Conservation (phyloP, 495 filamentous ascomycete species). For the Penicillium canariense region DNA sequence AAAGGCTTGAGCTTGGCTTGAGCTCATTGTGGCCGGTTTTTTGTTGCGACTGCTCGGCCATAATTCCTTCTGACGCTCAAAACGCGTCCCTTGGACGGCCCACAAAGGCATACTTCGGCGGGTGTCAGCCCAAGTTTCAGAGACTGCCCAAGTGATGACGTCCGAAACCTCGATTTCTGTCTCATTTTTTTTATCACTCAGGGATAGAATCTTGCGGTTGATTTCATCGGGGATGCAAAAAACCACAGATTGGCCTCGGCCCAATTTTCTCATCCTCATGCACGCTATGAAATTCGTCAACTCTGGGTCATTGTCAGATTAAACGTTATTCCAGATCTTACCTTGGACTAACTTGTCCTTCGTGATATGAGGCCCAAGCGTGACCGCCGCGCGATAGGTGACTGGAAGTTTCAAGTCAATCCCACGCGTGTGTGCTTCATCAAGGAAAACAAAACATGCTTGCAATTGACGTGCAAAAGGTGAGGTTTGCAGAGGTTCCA, state of each 20-base stretch:
- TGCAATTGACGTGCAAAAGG: slow-evolving; percentile 59
- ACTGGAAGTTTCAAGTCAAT: slow-evolving; percentile 67
- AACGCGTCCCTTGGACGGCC: slow-evolving; percentile 57
- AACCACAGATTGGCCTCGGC: slow-evolving; percentile 58
- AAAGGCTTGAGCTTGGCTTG: slow-evolving; percentile 39
- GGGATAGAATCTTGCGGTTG: slow-evolving; percentile 39
- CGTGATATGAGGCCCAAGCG: slow-evolving; percentile 62
- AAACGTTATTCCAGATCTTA: too few species aligned
- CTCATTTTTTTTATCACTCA: slow-evolving; percentile 11
- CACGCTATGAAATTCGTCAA: slow-evolving; percentile 54
- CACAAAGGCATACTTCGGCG: slow-evolving; percentile 51
- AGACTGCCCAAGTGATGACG: slow-evolving; percentile 58
- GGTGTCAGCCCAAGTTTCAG: slow-evolving; percentile 51
- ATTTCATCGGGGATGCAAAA: slow-evolving; percentile 58
- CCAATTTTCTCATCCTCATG: slow-evolving; percentile 64
- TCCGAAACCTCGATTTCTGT: slow-evolving; percentile 39
- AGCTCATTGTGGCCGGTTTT: slow-evolving; percentile 5
- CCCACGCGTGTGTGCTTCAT: slow-evolving; percentile 74
- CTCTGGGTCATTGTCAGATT: too few species aligned
- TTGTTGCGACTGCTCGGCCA: too few species aligned
- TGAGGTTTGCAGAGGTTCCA: slow-evolving; percentile 55
- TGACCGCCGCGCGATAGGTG: slow-evolving; percentile 63
- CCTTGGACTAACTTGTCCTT: slow-evolving; percentile 77
- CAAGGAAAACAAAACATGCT: slow-evolving; percentile 67
- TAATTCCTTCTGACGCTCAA: slow-evolving; percentile 28